Conservation (phyloP, 352 stramenopile genomes). For the Blastocystis hominis region DNA sequence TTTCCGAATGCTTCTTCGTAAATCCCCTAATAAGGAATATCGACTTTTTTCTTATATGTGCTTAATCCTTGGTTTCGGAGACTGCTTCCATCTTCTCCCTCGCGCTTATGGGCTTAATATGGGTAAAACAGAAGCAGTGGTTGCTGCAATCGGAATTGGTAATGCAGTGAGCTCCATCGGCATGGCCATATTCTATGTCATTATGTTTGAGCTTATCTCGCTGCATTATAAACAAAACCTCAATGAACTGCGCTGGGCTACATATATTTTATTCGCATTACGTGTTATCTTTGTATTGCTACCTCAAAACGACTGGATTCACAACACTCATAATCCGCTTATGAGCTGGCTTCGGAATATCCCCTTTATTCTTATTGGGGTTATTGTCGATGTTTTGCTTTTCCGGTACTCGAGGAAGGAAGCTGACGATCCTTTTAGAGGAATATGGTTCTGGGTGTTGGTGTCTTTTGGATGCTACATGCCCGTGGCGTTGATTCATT, state of each 20-base stretch:
- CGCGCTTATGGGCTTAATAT: not conserved
- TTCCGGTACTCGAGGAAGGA: not conserved
- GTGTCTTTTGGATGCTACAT: constrained; percentile 1
- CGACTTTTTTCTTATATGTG: not conserved
- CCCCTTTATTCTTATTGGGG: not conserved
- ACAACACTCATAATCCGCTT: not conserved
- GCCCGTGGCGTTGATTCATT: not conserved
- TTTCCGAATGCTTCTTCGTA: not conserved
- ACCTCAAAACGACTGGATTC: constrained; percentile 32
- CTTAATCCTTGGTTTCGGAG: not conserved
- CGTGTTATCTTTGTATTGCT: not conserved
- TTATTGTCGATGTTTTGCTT: not conserved
- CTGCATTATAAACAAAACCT: not conserved
- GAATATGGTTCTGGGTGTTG: not conserved
- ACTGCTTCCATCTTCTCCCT: constrained; percentile 12
- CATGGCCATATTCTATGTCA: constrained; percentile 19
- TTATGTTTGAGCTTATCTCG: not conserved
- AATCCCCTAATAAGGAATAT: not conserved
- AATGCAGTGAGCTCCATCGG: not conserved
- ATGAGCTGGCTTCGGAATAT: not conserved
- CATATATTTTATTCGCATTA: not conserved
- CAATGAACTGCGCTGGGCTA: not conserved
- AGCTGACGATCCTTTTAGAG: not conserved
- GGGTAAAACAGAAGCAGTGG: not conserved
- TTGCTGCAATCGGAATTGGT: not conserved